A percentile compares a stretch with the other conserved stretches of the same genome.
These are phyloP conservation scores for Parsonsia alboflavescens DNA, from an alignment of 257 asterid genomes.

Conservation along the genomic window DNA sequence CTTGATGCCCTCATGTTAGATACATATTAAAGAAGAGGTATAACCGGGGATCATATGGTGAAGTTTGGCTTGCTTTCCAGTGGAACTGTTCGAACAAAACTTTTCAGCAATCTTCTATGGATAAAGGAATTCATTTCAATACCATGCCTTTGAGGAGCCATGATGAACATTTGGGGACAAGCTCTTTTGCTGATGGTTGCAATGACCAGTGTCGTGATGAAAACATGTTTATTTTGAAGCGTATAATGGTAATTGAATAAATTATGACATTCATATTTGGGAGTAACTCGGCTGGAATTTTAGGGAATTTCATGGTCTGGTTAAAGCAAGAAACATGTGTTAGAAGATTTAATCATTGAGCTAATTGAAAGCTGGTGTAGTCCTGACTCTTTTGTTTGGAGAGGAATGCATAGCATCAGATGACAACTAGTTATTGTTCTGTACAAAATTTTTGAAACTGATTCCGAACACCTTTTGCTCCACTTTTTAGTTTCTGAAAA, in stretches of 20 bases:
- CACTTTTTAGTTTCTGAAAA: background rate
- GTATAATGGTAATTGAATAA: constrained; percentile 70
- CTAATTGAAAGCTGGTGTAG: background rate
- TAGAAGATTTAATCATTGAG: background rate
- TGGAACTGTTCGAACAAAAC: constrained; percentile 80
- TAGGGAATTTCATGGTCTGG: background rate
- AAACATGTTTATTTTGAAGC: constrained; percentile 80
- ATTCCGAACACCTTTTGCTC: background rate
- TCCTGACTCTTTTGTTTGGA: background rate
- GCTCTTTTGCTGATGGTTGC: constrained; percentile 37
- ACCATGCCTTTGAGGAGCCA: constrained; percentile 29
- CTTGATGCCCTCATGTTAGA: constrained; percentile 29
- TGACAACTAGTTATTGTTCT: background rate
- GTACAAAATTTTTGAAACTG: background rate
- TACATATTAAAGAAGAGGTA: constrained; percentile 90
- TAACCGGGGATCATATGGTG: constrained; percentile 96
- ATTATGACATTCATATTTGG: background rate
- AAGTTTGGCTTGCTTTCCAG: constrained; percentile 97
- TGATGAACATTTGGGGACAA: constrained; percentile 33
- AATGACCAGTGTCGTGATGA: constrained; percentile 38
- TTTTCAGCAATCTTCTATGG: constrained; percentile 30
- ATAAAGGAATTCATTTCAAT: constrained; percentile 24
- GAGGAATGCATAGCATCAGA: background rate
- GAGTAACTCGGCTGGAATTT: background rate
- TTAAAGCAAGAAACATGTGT: background rate